phyloP scores from a whole-genome alignment of 768 basidiomycete species.

The Lactifluus volemus region DNA sequence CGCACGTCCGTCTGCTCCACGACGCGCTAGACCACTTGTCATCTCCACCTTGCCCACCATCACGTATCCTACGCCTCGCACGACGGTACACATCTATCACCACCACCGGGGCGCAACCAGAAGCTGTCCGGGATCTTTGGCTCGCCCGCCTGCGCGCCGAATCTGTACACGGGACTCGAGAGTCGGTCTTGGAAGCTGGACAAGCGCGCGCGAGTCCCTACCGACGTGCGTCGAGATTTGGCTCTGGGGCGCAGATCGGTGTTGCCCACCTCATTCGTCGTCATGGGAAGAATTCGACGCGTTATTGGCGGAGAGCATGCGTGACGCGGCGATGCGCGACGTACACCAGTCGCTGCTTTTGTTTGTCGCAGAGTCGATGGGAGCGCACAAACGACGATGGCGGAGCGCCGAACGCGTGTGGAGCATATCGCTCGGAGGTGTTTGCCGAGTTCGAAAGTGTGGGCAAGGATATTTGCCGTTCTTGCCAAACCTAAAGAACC shows the following conservation, averaged over 20 bases:
- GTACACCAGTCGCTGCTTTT: constrained; percentile 42
- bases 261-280: not conserved
- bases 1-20: constrained; percentile 30
- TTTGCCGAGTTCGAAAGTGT: constrained; percentile 37
- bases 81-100: constrained; percentile 37
- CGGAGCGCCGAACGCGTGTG: constrained; percentile 24
- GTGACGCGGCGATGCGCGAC: constrained; percentile 5
- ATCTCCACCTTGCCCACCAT: constrained; percentile 19
- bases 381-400: not conserved
- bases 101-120: constrained; percentile 21
- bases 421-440: constrained; percentile 35
- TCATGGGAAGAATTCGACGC: constrained; percentile 10
- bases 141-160: constrained; percentile 43
- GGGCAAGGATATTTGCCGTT: constrained; percentile 35
- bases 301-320: constrained; percentile 15
- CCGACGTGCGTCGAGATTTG: constrained; percentile 36
- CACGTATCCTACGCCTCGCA: constrained; percentile 30
- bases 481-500: constrained; percentile 9
- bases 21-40: constrained; percentile 17
- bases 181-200: constrained; percentile 32
- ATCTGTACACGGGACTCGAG: constrained; percentile 22
- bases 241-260: constrained; percentile 42
- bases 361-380: constrained; percentile 33
- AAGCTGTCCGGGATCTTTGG: constrained; percentile 40
- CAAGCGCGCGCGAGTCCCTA: constrained; percentile 36